phyloP scores from a whole-genome alignment of 192 early-diverging fungal species.

The Pilaira anomala region DNA sequence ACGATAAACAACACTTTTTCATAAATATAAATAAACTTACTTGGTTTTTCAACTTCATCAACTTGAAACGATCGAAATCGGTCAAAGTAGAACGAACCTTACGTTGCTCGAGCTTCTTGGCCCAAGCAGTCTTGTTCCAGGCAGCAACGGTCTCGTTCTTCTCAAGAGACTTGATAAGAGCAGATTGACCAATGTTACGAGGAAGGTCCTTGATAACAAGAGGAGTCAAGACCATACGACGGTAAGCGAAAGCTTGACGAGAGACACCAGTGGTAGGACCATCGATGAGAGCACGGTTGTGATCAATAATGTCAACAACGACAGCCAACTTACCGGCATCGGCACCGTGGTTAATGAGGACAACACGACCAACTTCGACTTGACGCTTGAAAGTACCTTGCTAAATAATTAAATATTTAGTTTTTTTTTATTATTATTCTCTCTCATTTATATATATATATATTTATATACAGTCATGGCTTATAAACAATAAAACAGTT shows the following conservation, averaged over 20 bases:
- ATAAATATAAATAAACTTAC: too few relatives aligned
- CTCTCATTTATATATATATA: neutral
- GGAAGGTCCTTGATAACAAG: conserved; percentile 83
- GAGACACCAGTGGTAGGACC: conserved; percentile 93
- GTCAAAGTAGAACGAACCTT: conserved; percentile 68
- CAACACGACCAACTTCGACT: conserved; percentile 98
- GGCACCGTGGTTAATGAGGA: conserved; percentile 91
- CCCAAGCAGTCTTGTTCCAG: conserved; percentile 92
- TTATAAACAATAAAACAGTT: too few relatives aligned
- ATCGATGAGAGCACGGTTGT: conserved; percentile 96
- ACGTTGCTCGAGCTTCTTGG: conserved; percentile 92
- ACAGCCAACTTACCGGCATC: conserved; percentile 97
- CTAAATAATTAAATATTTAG: too few relatives aligned
- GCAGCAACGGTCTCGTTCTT: conserved; percentile 75
- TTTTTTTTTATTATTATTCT: too few relatives aligned
- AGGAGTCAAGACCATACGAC: conserved; percentile 88
- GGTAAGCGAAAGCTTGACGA: conserved; percentile 86
- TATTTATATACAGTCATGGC: too few relatives aligned
- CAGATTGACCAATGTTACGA: conserved; percentile 71
- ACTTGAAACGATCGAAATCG: conserved; percentile 99
- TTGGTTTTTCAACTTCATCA: conserved; percentile 90
- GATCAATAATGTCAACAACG: conserved; percentile 99
- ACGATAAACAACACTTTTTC: neutral
- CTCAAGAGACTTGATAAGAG: conserved; percentile 79
- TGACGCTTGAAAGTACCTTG: conserved; percentile 78